Conservation (phyloP, 2,329 filamentous ascomycete genomes). For the Fusarium hostae region DNA sequence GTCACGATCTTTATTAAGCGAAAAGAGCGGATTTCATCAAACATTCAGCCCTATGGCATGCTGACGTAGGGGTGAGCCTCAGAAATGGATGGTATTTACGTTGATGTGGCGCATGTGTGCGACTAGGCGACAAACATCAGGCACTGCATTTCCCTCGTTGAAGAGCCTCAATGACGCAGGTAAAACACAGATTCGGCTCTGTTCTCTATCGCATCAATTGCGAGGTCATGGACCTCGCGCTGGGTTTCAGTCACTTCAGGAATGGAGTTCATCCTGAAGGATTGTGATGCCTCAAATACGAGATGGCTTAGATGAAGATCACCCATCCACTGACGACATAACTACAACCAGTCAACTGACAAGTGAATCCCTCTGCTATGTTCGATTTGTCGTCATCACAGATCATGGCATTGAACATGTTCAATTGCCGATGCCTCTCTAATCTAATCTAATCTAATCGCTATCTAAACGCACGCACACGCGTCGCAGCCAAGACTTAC, state of each 20-base stretch:
- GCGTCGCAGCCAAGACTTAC: neutral
- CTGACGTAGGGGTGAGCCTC: too few species aligned
- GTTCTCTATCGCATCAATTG: accelerated
- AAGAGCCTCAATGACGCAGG: neutral
- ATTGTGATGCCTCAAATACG: neutral
- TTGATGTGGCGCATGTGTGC: accelerated
- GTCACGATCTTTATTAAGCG: neutral
- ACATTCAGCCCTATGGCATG: neutral
- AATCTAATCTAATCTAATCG: neutral
- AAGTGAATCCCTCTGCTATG: neutral
- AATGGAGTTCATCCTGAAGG: neutral
- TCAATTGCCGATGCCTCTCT: neutral
- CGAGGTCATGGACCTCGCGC: accelerated
- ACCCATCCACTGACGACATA: neutral
- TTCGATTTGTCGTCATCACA: accelerated
- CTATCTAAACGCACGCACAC: neutral
- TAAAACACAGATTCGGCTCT: accelerated
- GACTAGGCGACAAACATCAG: neutral
- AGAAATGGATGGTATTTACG: neutral
- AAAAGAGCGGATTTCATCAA: neutral
- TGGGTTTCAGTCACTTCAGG: neutral
- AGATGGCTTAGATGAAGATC: neutral
- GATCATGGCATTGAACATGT: neutral
- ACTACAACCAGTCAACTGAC: neutral
- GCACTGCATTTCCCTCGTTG: neutral